Percentiles rank a stretch among this genome's conserved stretches.
Evolutionary conservation across 257 asterid species (phyloP).

Genomic region (Primulina tabacum): DNA sequence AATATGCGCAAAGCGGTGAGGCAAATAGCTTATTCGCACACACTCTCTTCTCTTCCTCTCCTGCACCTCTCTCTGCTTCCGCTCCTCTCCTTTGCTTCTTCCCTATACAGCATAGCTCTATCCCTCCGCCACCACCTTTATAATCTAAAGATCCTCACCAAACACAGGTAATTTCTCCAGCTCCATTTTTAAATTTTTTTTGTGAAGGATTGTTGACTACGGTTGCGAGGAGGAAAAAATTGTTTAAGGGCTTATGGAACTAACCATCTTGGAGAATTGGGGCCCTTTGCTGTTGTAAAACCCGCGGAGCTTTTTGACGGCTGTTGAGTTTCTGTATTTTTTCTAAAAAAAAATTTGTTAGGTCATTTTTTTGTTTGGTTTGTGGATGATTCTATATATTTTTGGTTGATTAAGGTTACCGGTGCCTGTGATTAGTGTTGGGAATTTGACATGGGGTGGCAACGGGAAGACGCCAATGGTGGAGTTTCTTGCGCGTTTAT

Average conservation of each 20-base stretch:
- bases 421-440: slow-evolving; percentile 84
- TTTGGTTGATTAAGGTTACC: slow-evolving; percentile 50
- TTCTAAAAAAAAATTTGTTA: too few species aligned
- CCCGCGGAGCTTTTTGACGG: background rate
- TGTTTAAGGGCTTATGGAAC: background rate
- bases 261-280: too few species aligned
- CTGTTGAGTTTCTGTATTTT: background rate
- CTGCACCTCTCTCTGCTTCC: slow-evolving; percentile 68
- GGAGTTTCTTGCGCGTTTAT: slow-evolving; percentile 69
- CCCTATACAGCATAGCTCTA: slow-evolving; percentile 48
- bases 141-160: slow-evolving; percentile 40
- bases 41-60: slow-evolving; percentile 45
- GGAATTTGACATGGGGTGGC: slow-evolving; percentile 99
- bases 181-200: background rate
- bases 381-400: background rate
- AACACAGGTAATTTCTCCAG: slow-evolving; percentile 42
- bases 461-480: slow-evolving; percentile 99
- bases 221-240: background rate
- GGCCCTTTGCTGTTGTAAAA: too few species aligned
- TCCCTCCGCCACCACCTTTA: slow-evolving; percentile 65
- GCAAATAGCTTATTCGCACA: slow-evolving; percentile 55
- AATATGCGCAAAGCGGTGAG: slow-evolving; percentile 50
- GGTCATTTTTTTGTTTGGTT: background rate
- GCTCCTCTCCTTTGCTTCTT: slow-evolving; percentile 60
- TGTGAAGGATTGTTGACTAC: too few species aligned